phyloP scores from a whole-genome alignment of 2,329 filamentous ascomycete genomes.

The Colletotrichum spaethianum region DNA sequence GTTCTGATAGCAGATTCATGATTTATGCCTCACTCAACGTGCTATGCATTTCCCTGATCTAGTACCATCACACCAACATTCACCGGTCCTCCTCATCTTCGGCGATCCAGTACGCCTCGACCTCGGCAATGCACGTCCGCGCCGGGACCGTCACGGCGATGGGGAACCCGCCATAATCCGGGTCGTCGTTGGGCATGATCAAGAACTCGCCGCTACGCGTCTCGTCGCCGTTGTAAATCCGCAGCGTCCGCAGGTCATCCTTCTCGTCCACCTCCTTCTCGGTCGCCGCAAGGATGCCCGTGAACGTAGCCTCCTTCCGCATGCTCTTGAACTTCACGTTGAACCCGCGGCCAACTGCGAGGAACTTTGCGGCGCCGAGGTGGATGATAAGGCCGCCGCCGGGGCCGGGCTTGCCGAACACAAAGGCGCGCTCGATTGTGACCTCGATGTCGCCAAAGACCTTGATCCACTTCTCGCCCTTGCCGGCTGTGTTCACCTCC shows the following conservation, averaged over 20 bases:
- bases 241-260: slow-evolving; percentile 50
- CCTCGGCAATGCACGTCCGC: slow-evolving; percentile 61
- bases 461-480: slow-evolving; percentile 47
- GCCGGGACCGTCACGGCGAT: slow-evolving; percentile 69
- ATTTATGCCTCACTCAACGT: background rate
- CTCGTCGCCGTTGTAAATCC: slow-evolving; percentile 58
- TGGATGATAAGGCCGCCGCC: slow-evolving; percentile 58
- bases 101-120: slow-evolving; percentile 54
- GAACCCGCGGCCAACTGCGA: slow-evolving; percentile 56
- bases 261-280: slow-evolving; percentile 55
- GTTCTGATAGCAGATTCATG: background rate
- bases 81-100: slow-evolving; percentile 47
- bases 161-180: slow-evolving; percentile 69
- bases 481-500: slow-evolving; percentile 46
- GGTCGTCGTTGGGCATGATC: slow-evolving; percentile 70
- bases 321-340: slow-evolving; percentile 52
- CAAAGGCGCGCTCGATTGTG: slow-evolving; percentile 55
- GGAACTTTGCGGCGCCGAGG: slow-evolving; percentile 51
- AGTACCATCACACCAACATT: background rate
- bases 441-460: slow-evolving; percentile 52
- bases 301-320: slow-evolving; percentile 51
- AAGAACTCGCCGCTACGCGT: slow-evolving; percentile 59
- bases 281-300: slow-evolving; percentile 52
- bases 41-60: too few relatives aligned
- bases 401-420: slow-evolving; percentile 56